Conservation (phyloP, 2,329 filamentous ascomycete genomes). For the Diaporthe humulicola region DNA sequence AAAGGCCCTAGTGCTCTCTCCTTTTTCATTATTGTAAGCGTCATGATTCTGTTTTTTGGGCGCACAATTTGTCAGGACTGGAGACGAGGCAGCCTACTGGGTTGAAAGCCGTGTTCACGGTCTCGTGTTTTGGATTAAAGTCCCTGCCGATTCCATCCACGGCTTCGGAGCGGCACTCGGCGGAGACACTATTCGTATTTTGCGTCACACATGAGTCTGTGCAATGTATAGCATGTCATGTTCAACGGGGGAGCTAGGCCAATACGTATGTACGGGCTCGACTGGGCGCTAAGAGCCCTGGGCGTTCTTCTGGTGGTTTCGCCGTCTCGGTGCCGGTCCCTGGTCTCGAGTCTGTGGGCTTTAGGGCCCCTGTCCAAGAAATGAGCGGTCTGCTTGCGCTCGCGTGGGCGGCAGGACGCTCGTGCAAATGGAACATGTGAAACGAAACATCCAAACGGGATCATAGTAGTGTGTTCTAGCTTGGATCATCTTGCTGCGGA, state of each 20-base stretch:
- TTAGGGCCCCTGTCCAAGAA: neutral
- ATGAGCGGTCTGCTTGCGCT: neutral
- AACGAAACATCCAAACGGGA: neutral
- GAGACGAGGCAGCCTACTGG: neutral
- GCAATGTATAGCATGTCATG: slow-evolving; percentile 3
- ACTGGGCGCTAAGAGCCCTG: slow-evolving; percentile 12
- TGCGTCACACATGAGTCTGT: slow-evolving; percentile 25
- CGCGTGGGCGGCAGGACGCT: neutral
- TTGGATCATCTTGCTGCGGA: neutral
- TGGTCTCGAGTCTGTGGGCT: slow-evolving; percentile 22
- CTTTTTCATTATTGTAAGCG: slow-evolving; percentile 1
- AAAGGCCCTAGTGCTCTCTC: slow-evolving; percentile 6
- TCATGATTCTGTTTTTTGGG: neutral
- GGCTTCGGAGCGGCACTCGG: neutral
- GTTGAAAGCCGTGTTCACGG: neutral
- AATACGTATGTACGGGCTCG: slow-evolving; percentile 14
- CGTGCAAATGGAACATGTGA: neutral
- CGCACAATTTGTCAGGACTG: neutral
- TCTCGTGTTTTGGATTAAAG: slow-evolving; percentile 23
- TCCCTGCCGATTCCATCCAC: neutral
- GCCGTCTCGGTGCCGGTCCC: slow-evolving; percentile 23
- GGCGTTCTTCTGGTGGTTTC: slow-evolving; percentile 21
- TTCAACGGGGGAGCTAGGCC: slow-evolving; percentile 20
- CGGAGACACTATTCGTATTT: slow-evolving; percentile 22
- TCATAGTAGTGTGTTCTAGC: neutral